Conservation (phyloP, 1,284 basidiomycete species). For the Rhizopogon hawkerae region DNA sequence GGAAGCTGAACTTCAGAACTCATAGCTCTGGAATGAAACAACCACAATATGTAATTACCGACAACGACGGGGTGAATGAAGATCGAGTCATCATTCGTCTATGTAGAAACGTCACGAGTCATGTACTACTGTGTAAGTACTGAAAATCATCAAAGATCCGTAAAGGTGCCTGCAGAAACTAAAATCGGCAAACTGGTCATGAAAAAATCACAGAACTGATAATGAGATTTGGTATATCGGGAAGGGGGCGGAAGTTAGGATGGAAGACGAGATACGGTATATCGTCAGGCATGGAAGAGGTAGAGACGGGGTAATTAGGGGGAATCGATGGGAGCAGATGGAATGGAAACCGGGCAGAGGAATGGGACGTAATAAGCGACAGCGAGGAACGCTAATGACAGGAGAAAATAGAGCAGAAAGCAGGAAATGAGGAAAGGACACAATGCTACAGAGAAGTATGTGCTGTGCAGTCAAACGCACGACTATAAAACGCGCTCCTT, state of each 20-base stretch:
- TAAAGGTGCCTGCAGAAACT: slow-evolving; percentile 1
- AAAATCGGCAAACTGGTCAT: background rate
- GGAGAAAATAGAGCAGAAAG: slow-evolving; percentile 15
- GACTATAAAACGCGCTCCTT: slow-evolving; percentile 21
- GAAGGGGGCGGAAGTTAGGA: too few relatives aligned
- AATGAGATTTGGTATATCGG: background rate
- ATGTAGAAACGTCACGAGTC: background rate
- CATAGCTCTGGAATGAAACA: background rate
- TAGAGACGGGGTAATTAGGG: background rate
- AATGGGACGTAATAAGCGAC: background rate
- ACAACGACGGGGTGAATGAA: background rate
- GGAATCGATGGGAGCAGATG: background rate
- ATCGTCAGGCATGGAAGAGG: background rate
- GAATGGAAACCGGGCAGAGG: background rate
- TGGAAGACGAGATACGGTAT: too few relatives aligned
- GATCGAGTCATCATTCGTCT: background rate
- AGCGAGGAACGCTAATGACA: slow-evolving; percentile 2
- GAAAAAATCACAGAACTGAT: background rate
- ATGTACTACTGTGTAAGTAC: slow-evolving; percentile 1
- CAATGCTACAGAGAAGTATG: slow-evolving; percentile 26
- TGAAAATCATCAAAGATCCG: background rate
- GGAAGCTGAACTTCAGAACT: background rate
- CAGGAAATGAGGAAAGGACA: slow-evolving; percentile 13
- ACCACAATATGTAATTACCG: background rate
- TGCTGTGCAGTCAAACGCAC: slow-evolving; percentile 25